These are phyloP conservation scores for Blyttiomyces sp. DNA, from an alignment of 371 early-diverging fungal species.

Conservation along the genomic window DNA sequence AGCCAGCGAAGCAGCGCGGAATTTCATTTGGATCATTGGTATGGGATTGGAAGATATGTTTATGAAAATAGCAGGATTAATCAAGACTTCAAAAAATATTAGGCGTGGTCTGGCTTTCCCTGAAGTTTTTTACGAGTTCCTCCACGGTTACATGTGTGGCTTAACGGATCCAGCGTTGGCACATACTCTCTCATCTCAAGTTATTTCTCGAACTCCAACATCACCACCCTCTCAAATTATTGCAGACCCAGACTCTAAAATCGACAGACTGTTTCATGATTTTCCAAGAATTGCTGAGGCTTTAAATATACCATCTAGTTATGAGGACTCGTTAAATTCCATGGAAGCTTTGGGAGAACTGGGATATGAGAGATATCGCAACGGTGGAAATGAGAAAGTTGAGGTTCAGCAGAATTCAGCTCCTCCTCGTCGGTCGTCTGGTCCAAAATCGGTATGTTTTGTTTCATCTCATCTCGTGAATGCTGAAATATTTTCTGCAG, in stretches of 20 bases:
- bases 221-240: constrained; percentile 12
- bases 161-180: constrained; percentile 56
- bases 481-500: too few relatives aligned
- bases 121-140: constrained; percentile 59
- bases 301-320: constrained; percentile 20
- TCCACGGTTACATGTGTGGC: constrained; percentile 72
- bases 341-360: too few relatives aligned
- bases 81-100: not conserved
- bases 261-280: constrained; percentile 71
- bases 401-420: too few relatives aligned
- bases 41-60: constrained; percentile 9
- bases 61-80: not conserved
- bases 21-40: constrained; percentile 71
- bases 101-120: constrained; percentile 78
- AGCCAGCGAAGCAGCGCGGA: constrained; percentile 64
- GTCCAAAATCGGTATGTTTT: too few relatives aligned
- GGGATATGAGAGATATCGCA: too few relatives aligned
- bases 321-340: too few relatives aligned
- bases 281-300: constrained; percentile 63
- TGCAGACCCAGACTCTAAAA: constrained; percentile 65
- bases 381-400: too few relatives aligned
- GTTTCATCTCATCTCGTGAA: too few relatives aligned
- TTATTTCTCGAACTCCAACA: constrained; percentile 3
- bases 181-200: not conserved
- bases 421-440: too few relatives aligned